Evolutionary conservation across 2,329 filamentous ascomycete species (phyloP), one percentile per base, ranked within the genome.

Genomic region (Alternaria triticina): DNA sequence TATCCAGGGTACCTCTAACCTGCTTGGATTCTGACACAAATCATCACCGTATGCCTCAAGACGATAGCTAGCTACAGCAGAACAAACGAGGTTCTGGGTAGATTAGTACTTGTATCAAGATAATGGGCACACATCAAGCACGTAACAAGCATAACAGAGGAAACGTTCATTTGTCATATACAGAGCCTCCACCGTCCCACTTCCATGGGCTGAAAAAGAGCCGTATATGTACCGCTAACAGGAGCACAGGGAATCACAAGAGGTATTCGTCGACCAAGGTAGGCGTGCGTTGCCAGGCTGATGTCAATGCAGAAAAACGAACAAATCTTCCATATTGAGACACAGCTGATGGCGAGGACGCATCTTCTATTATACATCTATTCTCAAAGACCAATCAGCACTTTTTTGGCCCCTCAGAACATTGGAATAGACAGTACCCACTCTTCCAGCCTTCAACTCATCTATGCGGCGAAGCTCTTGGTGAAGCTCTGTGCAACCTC

Each of bases 401-500:
- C 74, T 73, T 77, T 75, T 78, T 73, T 68, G 73, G 69, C 73
- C 74, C 72, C 63, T 72, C 70, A 72, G 71, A 74, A 73, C 70
- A 71, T 69, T 71, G 64, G 72, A 77, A 77, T 68, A 77, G 71
- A 74, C 72, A 77, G 58, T 67, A 79, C 77, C 73, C 77, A 79
- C 75, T 77, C 73, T 75, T 74, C 71, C 68, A 63, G 49, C 71
- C 66, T 62, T 64, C 69, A 54, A 58, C 65, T 68, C 64, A 56
- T 74, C 69, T 84, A 84, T 74, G 79, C 78, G 89, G 97, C 77
- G 89, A 97, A 98, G 89, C 90, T 93, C 92, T 97, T 96, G 87
- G 93, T 96, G 90, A 97, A 98, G 83, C 80, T 87, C 76, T 77
- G 69, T 77, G 93, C 88, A 78, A 92, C 85, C 65, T 96, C 91